These are phyloP conservation scores for Rhodomyrtus tomentosa DNA, from an alignment of 345 rosid species.

Conservation along the genomic window DNA sequence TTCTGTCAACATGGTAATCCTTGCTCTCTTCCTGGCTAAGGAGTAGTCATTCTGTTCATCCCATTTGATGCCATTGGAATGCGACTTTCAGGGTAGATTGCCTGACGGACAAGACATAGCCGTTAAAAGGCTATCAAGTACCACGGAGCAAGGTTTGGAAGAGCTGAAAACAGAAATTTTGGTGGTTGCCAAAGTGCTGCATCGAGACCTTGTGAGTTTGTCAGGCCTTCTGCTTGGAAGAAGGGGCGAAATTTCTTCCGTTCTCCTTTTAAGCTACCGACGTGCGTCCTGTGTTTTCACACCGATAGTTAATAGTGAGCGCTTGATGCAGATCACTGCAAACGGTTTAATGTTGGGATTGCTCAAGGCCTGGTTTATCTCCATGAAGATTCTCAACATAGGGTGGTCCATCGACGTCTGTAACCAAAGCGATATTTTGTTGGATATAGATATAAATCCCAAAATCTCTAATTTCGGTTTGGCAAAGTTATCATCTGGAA, in stretches of 20 bases:
- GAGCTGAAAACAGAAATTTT: slow-evolving; percentile 26
- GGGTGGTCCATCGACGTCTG: too few species aligned
- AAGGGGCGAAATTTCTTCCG: slow-evolving; percentile 18
- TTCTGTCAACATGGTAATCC: slow-evolving; percentile 20
- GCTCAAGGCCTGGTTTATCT: too few species aligned
- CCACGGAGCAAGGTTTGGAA: slow-evolving; percentile 13
- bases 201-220: slow-evolving; percentile 29
- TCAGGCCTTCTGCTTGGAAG: slow-evolving; percentile 25
- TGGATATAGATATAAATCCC: too few species aligned
- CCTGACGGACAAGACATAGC: slow-evolving; percentile 12
- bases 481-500: too few species aligned
- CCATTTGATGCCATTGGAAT: not conserved
- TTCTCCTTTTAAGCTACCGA: too few species aligned
- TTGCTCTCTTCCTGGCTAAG: not conserved
- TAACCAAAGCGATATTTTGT: too few species aligned
- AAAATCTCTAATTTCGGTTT: too few species aligned
- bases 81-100: slow-evolving; percentile 12
- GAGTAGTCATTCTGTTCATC: not conserved
- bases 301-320: too few species aligned
- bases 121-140: slow-evolving; percentile 21
- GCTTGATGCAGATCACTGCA: too few species aligned
- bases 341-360: too few species aligned
- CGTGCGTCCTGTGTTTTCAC: too few species aligned
- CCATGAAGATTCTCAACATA: too few species aligned
- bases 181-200: slow-evolving; percentile 18